Percentiles rank a stretch among this genome's conserved stretches.
These are phyloP conservation scores for Botrytis paeoniae DNA, from an alignment of 2,329 filamentous ascomycete species.

Conservation along the genomic window DNA sequence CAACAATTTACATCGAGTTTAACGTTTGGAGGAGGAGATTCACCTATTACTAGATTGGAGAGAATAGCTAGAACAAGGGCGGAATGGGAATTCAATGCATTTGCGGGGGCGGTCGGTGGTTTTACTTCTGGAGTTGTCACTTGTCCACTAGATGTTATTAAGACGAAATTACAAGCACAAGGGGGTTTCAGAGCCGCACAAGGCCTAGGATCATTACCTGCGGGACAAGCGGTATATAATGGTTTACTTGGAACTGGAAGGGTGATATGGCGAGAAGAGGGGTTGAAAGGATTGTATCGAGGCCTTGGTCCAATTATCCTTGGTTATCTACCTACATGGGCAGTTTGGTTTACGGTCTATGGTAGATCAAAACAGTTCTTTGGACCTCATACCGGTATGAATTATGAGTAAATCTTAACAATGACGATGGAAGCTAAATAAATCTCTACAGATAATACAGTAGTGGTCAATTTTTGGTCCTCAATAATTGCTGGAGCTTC, in stretches of 20 bases:
- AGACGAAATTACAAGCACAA: conserved; percentile 95
- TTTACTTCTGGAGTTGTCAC: conserved; percentile 93
- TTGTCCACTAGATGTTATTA: conserved; percentile 97
- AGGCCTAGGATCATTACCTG: conserved; percentile 25
- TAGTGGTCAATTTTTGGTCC: conserved; percentile 80
- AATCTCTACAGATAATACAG: conserved; percentile 60
- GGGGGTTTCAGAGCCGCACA: conserved; percentile 65
- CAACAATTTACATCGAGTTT: conserved; percentile 26
- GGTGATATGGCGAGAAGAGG: conserved; percentile 85
- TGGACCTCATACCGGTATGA: conserved; percentile 61
- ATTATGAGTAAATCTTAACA: background rate
- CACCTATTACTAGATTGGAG: conserved; percentile 47
- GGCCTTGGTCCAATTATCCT: conserved; percentile 91
- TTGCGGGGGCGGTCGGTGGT: conserved; percentile 84
- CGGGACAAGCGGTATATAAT: conserved; percentile 64
- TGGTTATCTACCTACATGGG: conserved; percentile 96
- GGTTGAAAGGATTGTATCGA: conserved; percentile 85
- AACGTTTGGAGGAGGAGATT: conserved; percentile 26
- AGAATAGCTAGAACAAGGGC: conserved; percentile 56
- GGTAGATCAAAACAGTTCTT: conserved; percentile 80
- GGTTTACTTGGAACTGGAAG: conserved; percentile 83
- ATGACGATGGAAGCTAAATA: conserved; percentile 20
- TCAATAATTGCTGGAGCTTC: conserved; percentile 88
- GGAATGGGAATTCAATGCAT: conserved; percentile 70
- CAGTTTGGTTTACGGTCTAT: conserved; percentile 96